Percentiles rank a stretch among this genome's conserved stretches.
Evolutionary conservation across 2,329 filamentous ascomycete genomes (phyloP).

Genomic region (Simplicillium aogashimaense): DNA sequence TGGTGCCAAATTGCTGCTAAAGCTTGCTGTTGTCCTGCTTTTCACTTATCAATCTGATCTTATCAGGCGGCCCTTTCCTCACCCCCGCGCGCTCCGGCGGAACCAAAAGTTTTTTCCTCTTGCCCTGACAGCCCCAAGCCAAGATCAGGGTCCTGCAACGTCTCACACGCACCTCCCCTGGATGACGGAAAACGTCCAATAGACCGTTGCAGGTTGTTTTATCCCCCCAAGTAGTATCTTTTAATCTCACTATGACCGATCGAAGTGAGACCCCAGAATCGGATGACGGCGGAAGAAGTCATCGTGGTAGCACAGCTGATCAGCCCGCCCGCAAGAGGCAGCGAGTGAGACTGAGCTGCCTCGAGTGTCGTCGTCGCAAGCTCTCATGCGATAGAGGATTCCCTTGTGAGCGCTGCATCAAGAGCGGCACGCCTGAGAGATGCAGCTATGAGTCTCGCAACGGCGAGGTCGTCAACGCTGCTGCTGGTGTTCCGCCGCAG

Average conservation of each 20-base stretch:
- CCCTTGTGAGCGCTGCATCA: constrained; percentile 52
- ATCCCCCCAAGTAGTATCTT: too few relatives aligned
- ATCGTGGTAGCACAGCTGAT: constrained; percentile 17
- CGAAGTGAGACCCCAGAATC: constrained; percentile 30
- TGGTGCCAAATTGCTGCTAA: too few relatives aligned
- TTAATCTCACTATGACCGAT: constrained; percentile 14
- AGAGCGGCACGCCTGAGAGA: constrained; percentile 49
- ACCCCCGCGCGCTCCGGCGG: too few relatives aligned
- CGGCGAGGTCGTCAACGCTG: constrained; percentile 37
- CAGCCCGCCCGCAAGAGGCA: constrained; percentile 44
- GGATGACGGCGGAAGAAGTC: constrained; percentile 16
- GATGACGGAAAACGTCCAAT: too few relatives aligned
- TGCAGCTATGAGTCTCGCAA: constrained; percentile 51
- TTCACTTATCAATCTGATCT: too few relatives aligned
- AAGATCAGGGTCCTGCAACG: too few relatives aligned
- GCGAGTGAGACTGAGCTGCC: constrained; percentile 47
- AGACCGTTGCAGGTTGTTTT: too few relatives aligned
- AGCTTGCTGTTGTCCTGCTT: too few relatives aligned
- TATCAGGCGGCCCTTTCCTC: too few relatives aligned
- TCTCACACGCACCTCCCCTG: too few relatives aligned
- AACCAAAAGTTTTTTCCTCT: too few relatives aligned
- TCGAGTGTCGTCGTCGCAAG: constrained; percentile 51
- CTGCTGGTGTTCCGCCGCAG: constrained; percentile 32
- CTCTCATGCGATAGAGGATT: constrained; percentile 52
- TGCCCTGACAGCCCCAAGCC: too few relatives aligned